Base-by-base conservation (phyloP, 2,329 filamentous ascomycete genomes). In the Alternaria tenuissima region DNA sequence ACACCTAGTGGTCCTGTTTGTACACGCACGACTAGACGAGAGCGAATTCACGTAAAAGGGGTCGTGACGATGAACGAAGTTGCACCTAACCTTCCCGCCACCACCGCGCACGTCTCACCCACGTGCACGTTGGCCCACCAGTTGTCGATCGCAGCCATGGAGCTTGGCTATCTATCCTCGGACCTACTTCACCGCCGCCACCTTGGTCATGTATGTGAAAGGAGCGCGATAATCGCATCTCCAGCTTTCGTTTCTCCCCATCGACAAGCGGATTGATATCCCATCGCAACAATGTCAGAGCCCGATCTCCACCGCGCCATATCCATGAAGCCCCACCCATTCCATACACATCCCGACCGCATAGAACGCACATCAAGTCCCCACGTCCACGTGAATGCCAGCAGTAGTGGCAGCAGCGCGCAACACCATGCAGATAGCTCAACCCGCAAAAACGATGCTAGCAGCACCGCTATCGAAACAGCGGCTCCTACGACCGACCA, bases 241-340 rank as follows among this genome's bases (percentile, higher is more conserved):
- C 14, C 30, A 38, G 11, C 20, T 42, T 7, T 5, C 3, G 39
- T 30, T 30, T 9, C 11, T 26, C 4, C 14, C 2, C 18, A 46
- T 24, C 36, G 39, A 28, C 5, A 7, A 20, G 22, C 22, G 46
- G 5, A 43, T 18, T 32, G 12, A 32, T 6, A 20, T 7, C 43
- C 22, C 20, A 46, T 54, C 43, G 39, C 42, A 52, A 80, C 77
- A 75, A 71, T 63, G 61, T 78, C 76, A 6, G 81, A 84, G 65
- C 77, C 80, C 20, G 80, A 84, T 72, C 73, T 84, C 38, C 81
- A 83, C 65, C 78, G 79, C 61, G 80, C 82, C 46, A 83, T 84
- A 58, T 80, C 80, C 42, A 76, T 84, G 70, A 79, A 81, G 66
- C 82, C 82, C 34, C 75, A 72, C 39, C 81, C 82, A 47, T 83